A percentile compares a stretch with the other conserved stretches of the same genome.
Evolutionary conservation across 495 filamentous ascomycete genomes (phyloP).

Genomic region (Umbilicaria muhlenbergii): DNA sequence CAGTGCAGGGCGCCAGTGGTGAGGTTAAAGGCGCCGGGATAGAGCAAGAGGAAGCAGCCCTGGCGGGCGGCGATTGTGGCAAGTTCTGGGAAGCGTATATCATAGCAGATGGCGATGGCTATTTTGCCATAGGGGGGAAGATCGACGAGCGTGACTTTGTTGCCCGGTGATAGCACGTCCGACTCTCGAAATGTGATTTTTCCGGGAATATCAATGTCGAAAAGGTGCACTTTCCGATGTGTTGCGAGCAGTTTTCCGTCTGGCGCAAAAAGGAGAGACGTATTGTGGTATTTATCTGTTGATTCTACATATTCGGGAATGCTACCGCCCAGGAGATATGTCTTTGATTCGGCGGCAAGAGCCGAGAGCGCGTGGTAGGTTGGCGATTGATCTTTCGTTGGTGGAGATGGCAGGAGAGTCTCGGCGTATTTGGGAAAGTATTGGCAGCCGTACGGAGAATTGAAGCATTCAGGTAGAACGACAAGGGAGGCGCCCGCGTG

Average conservation of each 20-base stretch:
- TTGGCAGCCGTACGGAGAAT: constrained; percentile 85
- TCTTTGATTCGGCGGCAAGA: constrained; percentile 58
- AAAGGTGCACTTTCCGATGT: constrained; percentile 93
- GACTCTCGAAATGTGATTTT: constrained; percentile 84
- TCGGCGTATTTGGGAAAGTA: constrained; percentile 91
- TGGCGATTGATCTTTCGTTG: constrained; percentile 51
- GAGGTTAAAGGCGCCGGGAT: constrained; percentile 90
- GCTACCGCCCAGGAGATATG: constrained; percentile 79
- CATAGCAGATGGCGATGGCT: constrained; percentile 88
- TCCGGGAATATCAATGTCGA: constrained; percentile 96
- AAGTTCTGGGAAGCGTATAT: constrained; percentile 89
- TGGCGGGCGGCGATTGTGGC: constrained; percentile 79
- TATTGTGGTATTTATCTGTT: constrained; percentile 79
- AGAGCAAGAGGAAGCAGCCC: constrained; percentile 69
- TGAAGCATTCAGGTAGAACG: constrained; percentile 76
- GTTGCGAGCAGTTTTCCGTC: constrained; percentile 61
- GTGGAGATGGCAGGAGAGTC: constrained; percentile 64
- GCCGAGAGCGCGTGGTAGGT: constrained; percentile 70
- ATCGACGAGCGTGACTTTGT: constrained; percentile 66
- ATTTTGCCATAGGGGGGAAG: constrained; percentile 75
- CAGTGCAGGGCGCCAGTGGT: constrained; percentile 90
- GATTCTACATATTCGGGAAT: constrained; percentile 62
- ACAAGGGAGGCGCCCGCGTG: constrained; percentile 49
- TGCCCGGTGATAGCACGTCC: constrained; percentile 72
- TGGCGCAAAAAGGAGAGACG: constrained; percentile 67